A percentile compares a stretch with the other conserved stretches of the same genome.
These are phyloP conservation scores for Noccaea bulbosa DNA, from an alignment of 345 rosid genomes.

Conservation along the genomic window DNA sequence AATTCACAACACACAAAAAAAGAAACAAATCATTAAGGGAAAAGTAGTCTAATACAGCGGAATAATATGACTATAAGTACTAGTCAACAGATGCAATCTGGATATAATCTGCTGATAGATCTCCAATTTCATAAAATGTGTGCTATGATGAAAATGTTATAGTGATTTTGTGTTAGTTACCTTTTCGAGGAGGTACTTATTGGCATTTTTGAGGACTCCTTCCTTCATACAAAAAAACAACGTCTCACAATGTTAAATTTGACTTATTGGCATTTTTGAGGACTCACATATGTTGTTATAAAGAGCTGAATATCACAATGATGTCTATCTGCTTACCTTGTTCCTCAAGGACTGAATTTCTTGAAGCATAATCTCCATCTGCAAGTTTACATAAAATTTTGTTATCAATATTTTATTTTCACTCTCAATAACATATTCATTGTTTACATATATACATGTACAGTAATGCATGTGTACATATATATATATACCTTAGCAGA, in stretches of 20 bases:
- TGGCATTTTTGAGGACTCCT: constrained; percentile 72
- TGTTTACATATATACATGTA: background rate
- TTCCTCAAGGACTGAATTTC: constrained; percentile 80
- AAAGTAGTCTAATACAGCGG: constrained; percentile 5
- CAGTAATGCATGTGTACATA: background rate
- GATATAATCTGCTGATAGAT: background rate
- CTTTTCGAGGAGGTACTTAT: constrained; percentile 77
- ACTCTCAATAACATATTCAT: constrained; percentile 1
- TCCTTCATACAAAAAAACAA: constrained; percentile 52
- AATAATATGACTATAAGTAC: background rate
- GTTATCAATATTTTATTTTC: constrained; percentile 4
- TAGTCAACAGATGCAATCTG: constrained; percentile 3
- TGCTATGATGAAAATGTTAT: background rate
- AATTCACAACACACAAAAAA: constrained; percentile 26
- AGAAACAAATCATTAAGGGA: background rate
- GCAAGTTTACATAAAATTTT: constrained; percentile 9
- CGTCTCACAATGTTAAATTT: constrained; percentile 18
- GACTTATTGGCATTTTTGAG: too few species aligned
- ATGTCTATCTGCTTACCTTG: constrained; percentile 52
- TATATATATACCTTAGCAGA: constrained; percentile 66
- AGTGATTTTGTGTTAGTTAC: constrained; percentile 42
- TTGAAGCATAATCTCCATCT: constrained; percentile 84
- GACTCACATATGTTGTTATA: background rate
- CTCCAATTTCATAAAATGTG: constrained; percentile 4
- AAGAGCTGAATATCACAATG: background rate